A percentile compares a stretch with the other conserved stretches of the same genome.
Conservation (phyloP, 1,139 yeast genomes). For the Kurtzmaniella quercitrusa region DNA sequence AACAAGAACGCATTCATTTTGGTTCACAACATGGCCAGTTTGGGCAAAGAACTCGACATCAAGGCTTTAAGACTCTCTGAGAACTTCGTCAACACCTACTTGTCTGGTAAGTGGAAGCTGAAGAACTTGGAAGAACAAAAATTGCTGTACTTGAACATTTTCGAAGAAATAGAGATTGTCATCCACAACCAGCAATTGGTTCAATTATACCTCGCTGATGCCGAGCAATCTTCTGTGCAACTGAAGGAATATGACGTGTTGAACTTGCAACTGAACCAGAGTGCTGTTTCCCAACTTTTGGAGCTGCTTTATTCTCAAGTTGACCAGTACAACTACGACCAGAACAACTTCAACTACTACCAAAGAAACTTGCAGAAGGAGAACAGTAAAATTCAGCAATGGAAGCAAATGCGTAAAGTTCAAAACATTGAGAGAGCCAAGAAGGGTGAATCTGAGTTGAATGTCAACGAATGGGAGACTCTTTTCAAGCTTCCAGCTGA, state of each 20-base stretch:
- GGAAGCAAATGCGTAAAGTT: slow-evolving; percentile 69
- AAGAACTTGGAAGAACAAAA: slow-evolving; percentile 59
- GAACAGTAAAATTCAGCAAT: slow-evolving; percentile 63
- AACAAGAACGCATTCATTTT: slow-evolving; percentile 66
- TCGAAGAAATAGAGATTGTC: slow-evolving; percentile 68
- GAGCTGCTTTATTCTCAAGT: slow-evolving; percentile 72
- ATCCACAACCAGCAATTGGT: slow-evolving; percentile 54
- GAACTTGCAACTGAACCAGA: slow-evolving; percentile 42
- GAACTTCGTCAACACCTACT: slow-evolving; percentile 54
- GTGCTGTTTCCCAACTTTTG: slow-evolving; percentile 47
- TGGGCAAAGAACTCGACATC: slow-evolving; percentile 60
- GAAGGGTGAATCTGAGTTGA: slow-evolving; percentile 54
- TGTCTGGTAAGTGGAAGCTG: slow-evolving; percentile 61
- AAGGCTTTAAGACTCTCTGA: slow-evolving; percentile 69
- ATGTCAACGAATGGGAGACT: slow-evolving; percentile 63
- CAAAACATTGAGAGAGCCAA: slow-evolving; percentile 62
- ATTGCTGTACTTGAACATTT: slow-evolving; percentile 63
- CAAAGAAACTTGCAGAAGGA: slow-evolving; percentile 78
- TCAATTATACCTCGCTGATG: slow-evolving; percentile 35
- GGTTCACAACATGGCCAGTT: slow-evolving; percentile 70
- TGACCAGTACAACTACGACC: slow-evolving; percentile 77
- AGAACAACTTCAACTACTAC: slow-evolving; percentile 77
- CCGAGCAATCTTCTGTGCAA: slow-evolving; percentile 13
- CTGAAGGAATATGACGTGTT: slow-evolving; percentile 36
- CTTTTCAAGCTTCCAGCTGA: slow-evolving; percentile 68